Base-by-base conservation (phyloP, 164 flowering plant species). In the Hamamelis virginiana region DNA sequence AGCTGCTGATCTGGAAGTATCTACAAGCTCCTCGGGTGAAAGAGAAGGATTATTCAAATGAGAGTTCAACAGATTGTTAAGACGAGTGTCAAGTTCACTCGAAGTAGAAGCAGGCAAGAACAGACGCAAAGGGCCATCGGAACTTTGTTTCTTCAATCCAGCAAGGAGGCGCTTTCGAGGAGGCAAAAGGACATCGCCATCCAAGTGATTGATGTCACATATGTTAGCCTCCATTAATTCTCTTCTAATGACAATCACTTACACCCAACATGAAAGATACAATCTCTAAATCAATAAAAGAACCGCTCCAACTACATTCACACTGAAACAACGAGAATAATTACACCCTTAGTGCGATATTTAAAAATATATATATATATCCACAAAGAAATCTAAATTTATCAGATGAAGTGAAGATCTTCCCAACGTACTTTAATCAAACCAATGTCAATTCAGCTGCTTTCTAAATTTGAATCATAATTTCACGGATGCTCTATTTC, bases 151-250 rank as follows among this genome's bases (percentile, higher is more conserved):
- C 82, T 91, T 94, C 76, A 89, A 75, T 64, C 94, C 96, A 11
- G 97, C 97, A 61, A 94, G 90, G 1, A 94, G 84, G 18, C 97
- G 87, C 80, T 94, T 94, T 55, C 97, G 84, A 43, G 97, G 98
- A 50, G 98, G 97, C 74, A 92, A 80, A 69, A 87, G 87, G 19
- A 85, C 83, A 79, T 86, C 92, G 0, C 83, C 82, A 69, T 91
- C 93, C 81, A 86, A 79, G 22, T 83, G 86, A 81, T 84, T 83
- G 44, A 77, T 56, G 73, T 75, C 83, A 69, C 85, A 85, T 60
- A 78, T 62, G 59, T 87, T 86, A 53, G 77, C 74, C 71, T 88
- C 94, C 86, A 87, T 85, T 41, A 60, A 9, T 64, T 48, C 58
- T 74, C 68, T 15, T 53, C 25, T 10, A 66, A 66, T 53, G 9